Evolutionary conservation across 2,329 filamentous ascomycete species (phyloP).

Genomic region (Paraphoma chrysanthemicola): DNA sequence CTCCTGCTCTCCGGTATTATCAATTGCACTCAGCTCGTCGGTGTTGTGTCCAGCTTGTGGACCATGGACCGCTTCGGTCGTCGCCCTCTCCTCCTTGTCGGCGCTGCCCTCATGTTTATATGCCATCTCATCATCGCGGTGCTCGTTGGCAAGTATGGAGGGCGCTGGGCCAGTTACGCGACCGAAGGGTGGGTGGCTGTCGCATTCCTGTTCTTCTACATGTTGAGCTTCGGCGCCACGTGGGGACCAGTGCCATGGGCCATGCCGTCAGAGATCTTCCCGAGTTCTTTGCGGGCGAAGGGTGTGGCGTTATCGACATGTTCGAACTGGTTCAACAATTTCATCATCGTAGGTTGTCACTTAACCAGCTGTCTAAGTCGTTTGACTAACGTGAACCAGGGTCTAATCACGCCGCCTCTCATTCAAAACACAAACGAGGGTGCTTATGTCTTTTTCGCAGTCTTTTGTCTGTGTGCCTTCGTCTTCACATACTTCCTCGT

Average conservation of each 20-base stretch:
- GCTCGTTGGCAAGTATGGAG: slow-evolving; percentile 60
- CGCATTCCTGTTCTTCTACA: slow-evolving; percentile 67
- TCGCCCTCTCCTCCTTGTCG: slow-evolving; percentile 48
- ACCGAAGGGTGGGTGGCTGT: slow-evolving; percentile 64
- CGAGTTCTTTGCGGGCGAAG: slow-evolving; percentile 66
- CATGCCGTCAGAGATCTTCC: slow-evolving; percentile 67
- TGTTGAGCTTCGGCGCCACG: slow-evolving; percentile 66
- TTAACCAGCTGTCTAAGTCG: background rate
- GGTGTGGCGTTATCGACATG: slow-evolving; percentile 68
- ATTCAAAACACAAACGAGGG: slow-evolving; percentile 63
- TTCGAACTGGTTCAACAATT: slow-evolving; percentile 70
- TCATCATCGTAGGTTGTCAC: slow-evolving; percentile 57
- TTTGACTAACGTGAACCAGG: slow-evolving; percentile 32
- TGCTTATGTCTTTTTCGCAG: slow-evolving; percentile 47
- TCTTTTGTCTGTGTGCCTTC: slow-evolving; percentile 43
- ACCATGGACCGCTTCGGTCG: slow-evolving; percentile 52
- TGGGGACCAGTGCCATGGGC: slow-evolving; percentile 63
- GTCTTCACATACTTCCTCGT: slow-evolving; percentile 45
- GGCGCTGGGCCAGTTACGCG: slow-evolving; percentile 59
- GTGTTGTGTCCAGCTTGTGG: slow-evolving; percentile 50
- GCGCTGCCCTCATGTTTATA: slow-evolving; percentile 56
- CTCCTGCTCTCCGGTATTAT: slow-evolving; percentile 72
- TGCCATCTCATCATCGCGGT: slow-evolving; percentile 64
- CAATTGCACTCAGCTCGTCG: slow-evolving; percentile 55
- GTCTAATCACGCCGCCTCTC: slow-evolving; percentile 70